phyloP scores from a whole-genome alignment of 176 grass and related monocot species.

The Otatea glauca region DNA sequence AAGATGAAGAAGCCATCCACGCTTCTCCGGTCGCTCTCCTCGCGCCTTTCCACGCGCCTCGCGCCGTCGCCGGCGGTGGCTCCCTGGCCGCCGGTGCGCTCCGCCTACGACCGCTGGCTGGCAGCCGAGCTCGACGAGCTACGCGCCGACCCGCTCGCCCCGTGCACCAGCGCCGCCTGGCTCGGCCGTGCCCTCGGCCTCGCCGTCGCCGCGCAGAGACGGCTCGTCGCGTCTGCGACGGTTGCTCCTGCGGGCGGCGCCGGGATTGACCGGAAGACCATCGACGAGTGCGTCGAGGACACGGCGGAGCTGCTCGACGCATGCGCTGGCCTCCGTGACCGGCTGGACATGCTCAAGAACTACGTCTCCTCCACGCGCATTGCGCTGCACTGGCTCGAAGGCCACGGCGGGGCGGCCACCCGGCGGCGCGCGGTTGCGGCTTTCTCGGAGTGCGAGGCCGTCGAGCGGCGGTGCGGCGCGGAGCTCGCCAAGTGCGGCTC shows the following conservation, averaged over 20 bases:
- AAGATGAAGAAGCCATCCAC: slow-evolving; percentile 73
- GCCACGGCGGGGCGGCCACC: background rate
- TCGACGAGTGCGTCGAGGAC: slow-evolving; percentile 64
- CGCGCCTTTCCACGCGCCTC: slow-evolving; percentile 47
- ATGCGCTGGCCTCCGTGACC: slow-evolving; percentile 52
- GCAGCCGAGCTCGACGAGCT: slow-evolving; percentile 76
- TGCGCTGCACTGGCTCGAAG: slow-evolving; percentile 68
- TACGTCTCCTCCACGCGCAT: slow-evolving; percentile 49
- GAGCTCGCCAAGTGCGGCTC: slow-evolving; percentile 80
- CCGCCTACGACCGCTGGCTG: slow-evolving; percentile 83
- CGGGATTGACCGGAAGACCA: slow-evolving; percentile 43
- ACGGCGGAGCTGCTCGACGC: slow-evolving; percentile 78
- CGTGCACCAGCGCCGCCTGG: slow-evolving; percentile 63
- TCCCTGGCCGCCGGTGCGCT: slow-evolving; percentile 77
- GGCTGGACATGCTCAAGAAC: slow-evolving; percentile 50
- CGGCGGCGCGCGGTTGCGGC: slow-evolving; percentile 34
- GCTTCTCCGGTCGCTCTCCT: slow-evolving; percentile 66
- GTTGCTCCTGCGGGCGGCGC: background rate
- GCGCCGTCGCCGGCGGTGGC: slow-evolving; percentile 47
- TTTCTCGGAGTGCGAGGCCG: slow-evolving; percentile 63
- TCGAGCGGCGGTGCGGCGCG: slow-evolving; percentile 62
- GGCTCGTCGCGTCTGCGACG: slow-evolving; percentile 23
- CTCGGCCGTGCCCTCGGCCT: slow-evolving; percentile 58
- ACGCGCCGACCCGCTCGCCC: slow-evolving; percentile 41
- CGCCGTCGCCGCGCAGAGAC: slow-evolving; percentile 53